Evolutionary conservation across 2,329 filamentous ascomycete genomes (phyloP).

Genomic region (Fusarium palustre): DNA sequence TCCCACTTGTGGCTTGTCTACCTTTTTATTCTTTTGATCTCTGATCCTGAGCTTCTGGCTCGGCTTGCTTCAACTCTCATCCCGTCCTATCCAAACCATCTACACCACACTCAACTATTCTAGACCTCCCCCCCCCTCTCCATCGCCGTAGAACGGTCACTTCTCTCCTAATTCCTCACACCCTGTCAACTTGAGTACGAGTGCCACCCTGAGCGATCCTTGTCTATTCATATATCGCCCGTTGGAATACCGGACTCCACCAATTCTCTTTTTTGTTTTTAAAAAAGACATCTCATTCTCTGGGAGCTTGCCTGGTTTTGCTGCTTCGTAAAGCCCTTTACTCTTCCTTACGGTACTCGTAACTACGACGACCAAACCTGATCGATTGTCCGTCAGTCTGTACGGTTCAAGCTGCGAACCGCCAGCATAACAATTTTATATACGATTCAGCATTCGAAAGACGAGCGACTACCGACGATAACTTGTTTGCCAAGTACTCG

Average conservation of each 20-base stretch:
- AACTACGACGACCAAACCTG: background rate
- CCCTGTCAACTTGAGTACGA: conserved; percentile 24
- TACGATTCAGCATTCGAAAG: background rate
- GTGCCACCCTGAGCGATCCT: conserved; percentile 32
- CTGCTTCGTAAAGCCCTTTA: background rate
- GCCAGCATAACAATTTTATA: background rate
- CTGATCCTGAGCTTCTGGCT: conserved; percentile 14
- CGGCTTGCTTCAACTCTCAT: background rate
- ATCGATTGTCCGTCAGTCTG: background rate
- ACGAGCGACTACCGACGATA: background rate
- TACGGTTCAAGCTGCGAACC: background rate
- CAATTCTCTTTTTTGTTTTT: conserved; percentile 11
- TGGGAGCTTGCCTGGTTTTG: background rate
- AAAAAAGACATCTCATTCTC: conserved; percentile 2
- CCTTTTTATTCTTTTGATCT: conserved; percentile 1
- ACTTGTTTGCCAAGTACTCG: background rate
- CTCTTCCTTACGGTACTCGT: background rate
- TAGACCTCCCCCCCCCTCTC: background rate
- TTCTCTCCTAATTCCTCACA: conserved; percentile 23
- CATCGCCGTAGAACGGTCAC: conserved; percentile 8
- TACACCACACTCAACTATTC: background rate
- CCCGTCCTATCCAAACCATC: background rate
- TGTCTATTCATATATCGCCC: conserved; percentile 33
- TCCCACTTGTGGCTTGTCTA: conserved; percentile 23
- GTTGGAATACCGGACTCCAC: conserved; percentile 33